phyloP scores from a whole-genome alignment of 2,329 filamentous ascomycete genomes.

The Calonectria naviculata region DNA sequence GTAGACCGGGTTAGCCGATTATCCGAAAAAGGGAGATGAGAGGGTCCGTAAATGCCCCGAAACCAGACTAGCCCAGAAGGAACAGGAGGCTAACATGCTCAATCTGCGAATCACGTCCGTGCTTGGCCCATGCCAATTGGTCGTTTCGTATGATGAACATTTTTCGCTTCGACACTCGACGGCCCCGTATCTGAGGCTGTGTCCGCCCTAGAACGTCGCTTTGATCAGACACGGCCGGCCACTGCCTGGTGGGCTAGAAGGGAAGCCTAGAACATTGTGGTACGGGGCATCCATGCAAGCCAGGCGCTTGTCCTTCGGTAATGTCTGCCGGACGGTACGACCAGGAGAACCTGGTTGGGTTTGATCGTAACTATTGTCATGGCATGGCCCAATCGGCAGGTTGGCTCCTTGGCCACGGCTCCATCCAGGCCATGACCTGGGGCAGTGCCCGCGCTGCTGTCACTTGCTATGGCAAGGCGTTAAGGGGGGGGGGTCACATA shows the following conservation, averaged over 20 bases:
- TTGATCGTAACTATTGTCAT: not conserved
- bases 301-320: not conserved
- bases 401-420: not conserved
- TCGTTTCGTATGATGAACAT: not conserved
- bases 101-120: not conserved
- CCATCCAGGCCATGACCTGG: not conserved
- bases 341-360: not conserved
- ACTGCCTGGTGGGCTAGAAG: not conserved
- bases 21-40: slow-evolving; percentile 7
- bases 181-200: not conserved
- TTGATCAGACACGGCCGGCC: not conserved
- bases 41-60: not conserved
- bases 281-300: not conserved
- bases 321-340: not conserved
- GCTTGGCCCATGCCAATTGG: not conserved
- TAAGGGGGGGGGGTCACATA: not conserved
- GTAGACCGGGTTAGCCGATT: not conserved
- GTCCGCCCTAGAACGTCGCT: not conserved
- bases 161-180: not conserved
- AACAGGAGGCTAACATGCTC: not conserved
- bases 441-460: not conserved
- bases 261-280: not conserved
- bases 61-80: not conserved
- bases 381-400: not conserved
- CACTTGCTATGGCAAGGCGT: not conserved